Percentiles rank a stretch among this genome's conserved stretches.
Evolutionary conservation across 2,329 filamentous ascomycete genomes (phyloP).

Genomic region (Arthrinium phaeospermum): DNA sequence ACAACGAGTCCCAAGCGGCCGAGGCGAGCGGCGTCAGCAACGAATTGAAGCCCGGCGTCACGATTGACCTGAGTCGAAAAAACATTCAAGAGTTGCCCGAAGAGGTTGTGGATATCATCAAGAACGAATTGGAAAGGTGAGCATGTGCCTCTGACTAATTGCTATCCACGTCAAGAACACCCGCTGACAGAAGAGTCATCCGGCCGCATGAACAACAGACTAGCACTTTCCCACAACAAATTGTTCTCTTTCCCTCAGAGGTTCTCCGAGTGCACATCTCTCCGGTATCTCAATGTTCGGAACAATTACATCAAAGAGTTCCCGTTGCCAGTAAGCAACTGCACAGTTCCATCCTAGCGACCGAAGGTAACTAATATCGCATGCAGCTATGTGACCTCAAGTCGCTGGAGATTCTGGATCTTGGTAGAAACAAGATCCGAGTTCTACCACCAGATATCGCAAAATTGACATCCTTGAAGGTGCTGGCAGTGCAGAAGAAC

Average conservation of each 20-base stretch:
- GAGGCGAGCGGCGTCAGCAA: slow-evolving; percentile 64
- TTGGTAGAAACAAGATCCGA: slow-evolving; percentile 85
- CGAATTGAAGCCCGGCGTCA: slow-evolving; percentile 72
- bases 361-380: slow-evolving; percentile 29
- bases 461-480: slow-evolving; percentile 83
- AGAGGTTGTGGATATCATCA: slow-evolving; percentile 77
- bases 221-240: slow-evolving; percentile 82
- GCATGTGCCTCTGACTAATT: slow-evolving; percentile 30
- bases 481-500: slow-evolving; percentile 87
- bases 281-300: slow-evolving; percentile 81
- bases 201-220: slow-evolving; percentile 50
- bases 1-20: slow-evolving; percentile 67
- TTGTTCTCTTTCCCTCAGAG: slow-evolving; percentile 71
- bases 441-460: slow-evolving; percentile 79
- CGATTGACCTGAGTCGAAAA: slow-evolving; percentile 78
- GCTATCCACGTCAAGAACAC: slow-evolving; percentile 29
- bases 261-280: slow-evolving; percentile 76
- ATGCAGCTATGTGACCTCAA: slow-evolving; percentile 81
- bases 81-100: slow-evolving; percentile 74
- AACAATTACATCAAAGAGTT: slow-evolving; percentile 75
- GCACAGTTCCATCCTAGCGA: not conserved
- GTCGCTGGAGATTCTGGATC: slow-evolving; percentile 89
- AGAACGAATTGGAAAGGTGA: slow-evolving; percentile 74
- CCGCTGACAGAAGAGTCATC: slow-evolving; percentile 17
- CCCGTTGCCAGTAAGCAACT: slow-evolving; percentile 55